Conservation (phyloP, 2,329 filamentous ascomycete species). For the Fusarium hainanense region DNA sequence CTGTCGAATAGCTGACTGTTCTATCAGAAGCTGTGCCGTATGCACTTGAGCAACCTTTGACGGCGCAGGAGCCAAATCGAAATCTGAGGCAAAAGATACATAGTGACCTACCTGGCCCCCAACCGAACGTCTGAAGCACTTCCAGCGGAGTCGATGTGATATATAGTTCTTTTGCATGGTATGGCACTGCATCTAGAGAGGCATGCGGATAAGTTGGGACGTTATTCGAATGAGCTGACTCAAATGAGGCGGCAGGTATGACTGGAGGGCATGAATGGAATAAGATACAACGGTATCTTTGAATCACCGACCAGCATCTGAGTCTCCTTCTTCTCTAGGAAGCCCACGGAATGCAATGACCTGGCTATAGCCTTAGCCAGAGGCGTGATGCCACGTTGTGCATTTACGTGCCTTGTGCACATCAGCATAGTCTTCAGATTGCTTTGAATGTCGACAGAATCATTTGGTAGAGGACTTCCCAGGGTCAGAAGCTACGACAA, state of each 20-base stretch:
- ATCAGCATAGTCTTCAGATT: slow-evolving; percentile 27
- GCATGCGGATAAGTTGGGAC: slow-evolving; percentile 17
- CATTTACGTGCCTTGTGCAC: slow-evolving; percentile 33
- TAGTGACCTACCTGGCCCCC: not conserved
- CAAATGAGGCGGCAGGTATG: slow-evolving; percentile 36
- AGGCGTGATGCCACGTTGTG: slow-evolving; percentile 46
- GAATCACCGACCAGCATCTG: slow-evolving; percentile 8
- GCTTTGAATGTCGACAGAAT: slow-evolving; percentile 32
- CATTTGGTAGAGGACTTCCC: slow-evolving; percentile 23
- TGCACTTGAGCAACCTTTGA: not conserved
- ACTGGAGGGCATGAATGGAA: slow-evolving; percentile 32
- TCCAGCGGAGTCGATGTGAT: slow-evolving; percentile 33
- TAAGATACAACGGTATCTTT: slow-evolving; percentile 24
- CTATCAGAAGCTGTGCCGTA: not conserved
- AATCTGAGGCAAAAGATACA: slow-evolving; percentile 2
- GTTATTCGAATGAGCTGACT: slow-evolving; percentile 9
- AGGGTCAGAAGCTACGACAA: slow-evolving; percentile 9
- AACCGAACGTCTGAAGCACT: slow-evolving; percentile 3
- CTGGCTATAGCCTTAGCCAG: slow-evolving; percentile 25
- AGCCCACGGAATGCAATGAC: slow-evolving; percentile 31
- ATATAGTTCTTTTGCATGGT: slow-evolving; percentile 28
- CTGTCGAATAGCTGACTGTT: not conserved
- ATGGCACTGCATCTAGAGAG: slow-evolving; percentile 12
- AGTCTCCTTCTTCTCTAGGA: slow-evolving; percentile 23
- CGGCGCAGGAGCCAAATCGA: not conserved